Evolutionary conservation across 371 early-diverging fungal genomes (phyloP), one percentile per base, ranked within the genome.

Genomic region (Thermomucor indicae-seudaticae): DNA sequence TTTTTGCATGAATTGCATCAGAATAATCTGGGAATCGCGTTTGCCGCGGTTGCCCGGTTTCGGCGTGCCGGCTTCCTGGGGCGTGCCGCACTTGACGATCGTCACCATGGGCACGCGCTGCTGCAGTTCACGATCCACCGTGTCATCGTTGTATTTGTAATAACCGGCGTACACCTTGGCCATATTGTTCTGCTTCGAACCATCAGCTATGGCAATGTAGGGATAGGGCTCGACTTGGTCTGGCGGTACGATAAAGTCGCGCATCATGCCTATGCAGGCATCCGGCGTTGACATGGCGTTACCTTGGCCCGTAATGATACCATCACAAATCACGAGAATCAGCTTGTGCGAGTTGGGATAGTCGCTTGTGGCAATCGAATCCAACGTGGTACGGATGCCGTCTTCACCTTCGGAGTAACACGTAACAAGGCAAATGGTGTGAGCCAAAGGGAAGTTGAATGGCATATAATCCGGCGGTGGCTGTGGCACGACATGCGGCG

Each of bases 1-100:
- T 53, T 92, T 89, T 62, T 89, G 85, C 73, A 98, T 84, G 74
- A 98, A 99, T 37, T 89, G 83, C 97, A 99, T 98, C 39, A 99
- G 63, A 44, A 99, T 80, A 48, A 99, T 89, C 72, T 99, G 99
- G 17, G 95, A 94, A 67, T 99, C 99, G 53, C 99, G 86, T 73
- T 98, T 99, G 45, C 99, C 99, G 47, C 99, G 81, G 68, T 99
- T 97, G 19, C 97, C 97, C 1, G 94, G 88, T 61, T 90, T 89
- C 43, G 75, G 58, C 17, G 82, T 84, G 47, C 76, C 57, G 2
- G 67, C 57, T 55, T 96, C 95, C 16, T 78, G 80, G 12, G 83
- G 83, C 0, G 87, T 79, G 25, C 98, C 98, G 49, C 93, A 93
- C 72, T 99, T 99, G 44, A 88, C 92, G 22, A 99, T 86, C 10